Evolutionary conservation across 176 grass and related monocot genomes (phyloP).

Genomic region (Carex myosuroides): DNA sequence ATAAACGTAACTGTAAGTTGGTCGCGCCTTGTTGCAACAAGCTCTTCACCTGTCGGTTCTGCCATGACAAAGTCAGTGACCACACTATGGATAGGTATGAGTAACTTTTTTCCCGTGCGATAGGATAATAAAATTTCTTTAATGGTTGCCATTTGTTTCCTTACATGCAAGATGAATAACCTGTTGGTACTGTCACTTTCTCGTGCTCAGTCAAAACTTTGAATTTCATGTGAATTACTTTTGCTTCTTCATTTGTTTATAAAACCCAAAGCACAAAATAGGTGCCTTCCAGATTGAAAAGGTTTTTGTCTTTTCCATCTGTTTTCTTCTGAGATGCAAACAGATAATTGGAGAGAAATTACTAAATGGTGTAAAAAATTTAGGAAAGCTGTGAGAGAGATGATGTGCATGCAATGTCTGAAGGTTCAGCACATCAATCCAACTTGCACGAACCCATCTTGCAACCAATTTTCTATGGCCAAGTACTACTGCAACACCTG

Average conservation of each 20-base stretch:
- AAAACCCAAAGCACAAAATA: background rate
- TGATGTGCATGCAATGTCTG: slow-evolving; percentile 91
- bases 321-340: slow-evolving; percentile 8
- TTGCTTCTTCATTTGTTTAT: background rate
- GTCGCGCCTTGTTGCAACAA: slow-evolving; percentile 81
- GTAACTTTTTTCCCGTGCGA: background rate
- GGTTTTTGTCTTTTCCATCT: background rate
- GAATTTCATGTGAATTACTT: background rate
- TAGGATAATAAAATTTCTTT: slow-evolving; percentile 4
- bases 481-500: slow-evolving; percentile 85
- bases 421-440: slow-evolving; percentile 67
- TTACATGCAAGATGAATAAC: background rate
- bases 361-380: slow-evolving; percentile 24
- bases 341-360: slow-evolving; percentile 8
- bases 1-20: slow-evolving; percentile 91
- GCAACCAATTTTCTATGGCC: slow-evolving; percentile 64
- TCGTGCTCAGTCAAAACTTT: background rate
- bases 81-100: slow-evolving; percentile 84
- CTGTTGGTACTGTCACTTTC: background rate
- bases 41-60: slow-evolving; percentile 88
- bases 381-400: slow-evolving; percentile 69
- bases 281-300: background rate
- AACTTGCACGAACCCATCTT: slow-evolving; percentile 50
- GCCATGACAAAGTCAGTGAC: slow-evolving; percentile 86
- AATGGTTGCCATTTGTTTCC: background rate